Conservation (phyloP, 306 rosid species). For the Casuarina equisetifolia region DNA sequence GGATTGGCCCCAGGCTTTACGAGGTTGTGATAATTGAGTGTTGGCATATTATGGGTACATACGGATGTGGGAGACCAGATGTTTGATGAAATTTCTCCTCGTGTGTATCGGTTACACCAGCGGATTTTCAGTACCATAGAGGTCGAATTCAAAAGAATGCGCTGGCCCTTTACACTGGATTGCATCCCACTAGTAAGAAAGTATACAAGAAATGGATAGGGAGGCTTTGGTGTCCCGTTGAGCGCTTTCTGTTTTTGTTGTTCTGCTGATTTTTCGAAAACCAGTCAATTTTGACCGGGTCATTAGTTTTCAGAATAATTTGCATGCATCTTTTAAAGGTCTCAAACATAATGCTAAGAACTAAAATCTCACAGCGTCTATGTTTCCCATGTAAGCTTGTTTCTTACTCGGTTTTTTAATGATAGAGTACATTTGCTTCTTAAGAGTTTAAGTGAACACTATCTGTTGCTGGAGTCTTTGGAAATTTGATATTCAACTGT, state of each 20-base stretch:
- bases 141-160: slow-evolving; percentile 22
- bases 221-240: slow-evolving; percentile 34
- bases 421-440: background rate
- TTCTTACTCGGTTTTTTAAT: no score
- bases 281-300: background rate
- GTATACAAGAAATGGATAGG: slow-evolving; percentile 20
- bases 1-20: no score
- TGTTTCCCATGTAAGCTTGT: background rate
- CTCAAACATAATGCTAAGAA: background rate
- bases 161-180: slow-evolving; percentile 18
- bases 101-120: slow-evolving; percentile 2
- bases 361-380: background rate
- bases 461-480: background rate
- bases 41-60: no score
- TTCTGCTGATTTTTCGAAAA: background rate
- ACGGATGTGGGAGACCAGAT: slow-evolving; percentile 17
- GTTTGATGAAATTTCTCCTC: slow-evolving; percentile 34
- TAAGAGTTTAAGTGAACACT: background rate
- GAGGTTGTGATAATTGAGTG: no score
- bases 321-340: background rate
- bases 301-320: background rate
- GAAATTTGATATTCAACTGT: background rate
- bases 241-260: background rate
- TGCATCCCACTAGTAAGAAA: slow-evolving; percentile 24
- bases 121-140: background rate